These are phyloP conservation scores for Colletotrichum sp. DNA, from an alignment of 2,329 filamentous ascomycete genomes.

Conservation along the genomic window DNA sequence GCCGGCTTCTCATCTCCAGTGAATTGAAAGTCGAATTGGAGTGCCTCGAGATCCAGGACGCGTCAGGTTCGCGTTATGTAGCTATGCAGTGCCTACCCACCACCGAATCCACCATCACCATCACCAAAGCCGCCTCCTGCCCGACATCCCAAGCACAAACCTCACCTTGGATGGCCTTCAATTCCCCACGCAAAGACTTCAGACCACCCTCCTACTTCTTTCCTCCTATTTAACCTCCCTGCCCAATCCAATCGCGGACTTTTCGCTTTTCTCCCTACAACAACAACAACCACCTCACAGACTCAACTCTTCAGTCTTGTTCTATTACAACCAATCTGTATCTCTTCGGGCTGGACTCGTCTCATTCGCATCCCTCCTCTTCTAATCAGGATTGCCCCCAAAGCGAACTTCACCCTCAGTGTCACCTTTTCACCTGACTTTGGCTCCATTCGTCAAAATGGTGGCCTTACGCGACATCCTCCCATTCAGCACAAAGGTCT, in stretches of 20 bases:
- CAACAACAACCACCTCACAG: not conserved
- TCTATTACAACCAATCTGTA: accelerated
- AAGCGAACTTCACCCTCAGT: not conserved
- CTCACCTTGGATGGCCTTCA: not conserved
- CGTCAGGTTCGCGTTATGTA: not conserved
- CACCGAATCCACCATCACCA: not conserved
- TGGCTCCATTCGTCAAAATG: not conserved
- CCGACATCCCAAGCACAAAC: not conserved
- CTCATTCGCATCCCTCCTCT: not conserved
- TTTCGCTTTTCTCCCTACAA: not conserved
- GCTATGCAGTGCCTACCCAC: not conserved
- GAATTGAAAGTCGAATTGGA: not conserved
- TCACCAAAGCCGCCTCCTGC: not conserved
- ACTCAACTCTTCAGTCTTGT: not conserved
- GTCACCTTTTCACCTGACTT: not conserved
- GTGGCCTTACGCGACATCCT: not conserved
- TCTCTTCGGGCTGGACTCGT: not conserved
- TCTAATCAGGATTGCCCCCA: not conserved
- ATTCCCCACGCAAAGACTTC: not conserved
- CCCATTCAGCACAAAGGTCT: not conserved
- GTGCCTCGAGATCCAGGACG: not conserved
- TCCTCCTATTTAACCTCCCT: not conserved
- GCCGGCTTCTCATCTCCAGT: not conserved
- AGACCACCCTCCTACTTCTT: not conserved
- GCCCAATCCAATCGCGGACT: not conserved